phyloP scores from a whole-genome alignment of 306 rosid genomes.

The peach (Prunus persica) region Prunus_persica_NCBIv2 NC_034015.1:11133501-11134000 shows the following conservation, averaged over 20 bases:
- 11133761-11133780: neutral
- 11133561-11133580: neutral
- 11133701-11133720: neutral
- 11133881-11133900: neutral
- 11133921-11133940: neutral
- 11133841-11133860: neutral
- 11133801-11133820: neutral
- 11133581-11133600: neutral
- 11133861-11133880: neutral
- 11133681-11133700: neutral
- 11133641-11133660: neutral
- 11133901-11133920: neutral
- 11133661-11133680: neutral
- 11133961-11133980: neutral
- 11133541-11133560: conserved; percentile 1
- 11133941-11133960: neutral
- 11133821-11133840: neutral
- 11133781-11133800: conserved; percentile 2
- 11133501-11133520: conserved; percentile 7
- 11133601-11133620: neutral
- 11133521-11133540: conserved; percentile 14
- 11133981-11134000: neutral
- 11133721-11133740: neutral
- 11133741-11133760: conserved; percentile 1
- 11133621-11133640: neutral